Evolutionary conservation across 192 early-diverging fungal genomes (phyloP).

Genomic region (Chytriomyces confervae): DNA sequence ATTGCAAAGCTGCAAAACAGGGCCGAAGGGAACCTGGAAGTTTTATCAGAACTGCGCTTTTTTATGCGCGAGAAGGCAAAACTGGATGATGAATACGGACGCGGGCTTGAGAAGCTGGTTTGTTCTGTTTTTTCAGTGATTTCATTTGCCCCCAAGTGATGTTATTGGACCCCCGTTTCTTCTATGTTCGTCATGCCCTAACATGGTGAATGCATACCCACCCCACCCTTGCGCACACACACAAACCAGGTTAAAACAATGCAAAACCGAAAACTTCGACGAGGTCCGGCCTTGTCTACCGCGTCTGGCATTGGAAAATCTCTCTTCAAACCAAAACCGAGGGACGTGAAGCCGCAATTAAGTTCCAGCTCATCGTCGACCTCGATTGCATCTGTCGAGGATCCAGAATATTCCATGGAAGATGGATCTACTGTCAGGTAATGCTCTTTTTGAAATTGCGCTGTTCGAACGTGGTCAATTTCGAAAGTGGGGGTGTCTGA

Average conservation of each 20-base stretch:
- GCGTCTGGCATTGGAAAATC: neutral
- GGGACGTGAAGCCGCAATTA: neutral
- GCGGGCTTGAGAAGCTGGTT: slow-evolving; percentile 28
- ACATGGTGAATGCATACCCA: neutral
- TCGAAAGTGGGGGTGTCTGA: too few relatives aligned
- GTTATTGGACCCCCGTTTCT: too few relatives aligned
- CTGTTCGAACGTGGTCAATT: too few relatives aligned
- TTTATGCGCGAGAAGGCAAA: slow-evolving; percentile 36
- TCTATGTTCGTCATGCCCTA: neutral
- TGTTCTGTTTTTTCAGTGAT: neutral
- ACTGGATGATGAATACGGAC: slow-evolving; percentile 30
- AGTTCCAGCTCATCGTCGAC: neutral
- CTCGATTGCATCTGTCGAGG: neutral
- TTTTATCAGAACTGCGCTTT: slow-evolving; percentile 11
- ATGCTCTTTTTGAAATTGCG: neutral
- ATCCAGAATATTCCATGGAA: neutral
- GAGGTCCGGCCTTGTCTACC: neutral
- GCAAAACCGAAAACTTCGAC: neutral
- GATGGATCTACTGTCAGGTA: neutral
- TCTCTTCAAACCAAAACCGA: neutral
- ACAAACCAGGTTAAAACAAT: neutral
- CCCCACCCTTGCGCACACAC: too few relatives aligned
- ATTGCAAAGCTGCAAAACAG: slow-evolving; percentile 32
- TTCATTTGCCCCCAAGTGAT: too few relatives aligned
- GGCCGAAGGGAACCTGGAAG: slow-evolving; percentile 24